These are phyloP conservation scores for Beauveria brongniartii DNA, from an alignment of 2,329 filamentous ascomycete species.

Conservation along the genomic window DNA sequence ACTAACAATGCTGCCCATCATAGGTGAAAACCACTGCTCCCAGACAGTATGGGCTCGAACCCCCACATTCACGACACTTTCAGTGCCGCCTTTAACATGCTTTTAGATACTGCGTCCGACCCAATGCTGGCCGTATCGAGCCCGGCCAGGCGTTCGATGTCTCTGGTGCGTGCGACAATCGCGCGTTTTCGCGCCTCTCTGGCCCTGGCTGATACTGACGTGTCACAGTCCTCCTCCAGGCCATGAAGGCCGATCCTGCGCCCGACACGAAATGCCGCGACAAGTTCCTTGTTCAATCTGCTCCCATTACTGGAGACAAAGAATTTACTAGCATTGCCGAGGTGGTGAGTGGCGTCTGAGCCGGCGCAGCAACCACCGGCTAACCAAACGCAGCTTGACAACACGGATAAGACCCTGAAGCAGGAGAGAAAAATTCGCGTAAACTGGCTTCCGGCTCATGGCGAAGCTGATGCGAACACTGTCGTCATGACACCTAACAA, in stretches of 20 bases:
- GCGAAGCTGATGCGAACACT: constrained; percentile 22
- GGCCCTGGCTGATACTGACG: neutral
- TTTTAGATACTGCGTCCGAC: constrained; percentile 87
- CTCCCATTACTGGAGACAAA: constrained; percentile 73
- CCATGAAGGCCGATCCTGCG: constrained; percentile 93
- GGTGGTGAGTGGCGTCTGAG: constrained; percentile 52
- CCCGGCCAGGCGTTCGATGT: constrained; percentile 86
- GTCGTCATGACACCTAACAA: constrained; percentile 33
- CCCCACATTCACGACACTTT: neutral
- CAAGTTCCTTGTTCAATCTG: constrained; percentile 95
- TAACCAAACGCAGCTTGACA: constrained; percentile 59
- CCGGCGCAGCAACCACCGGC: neutral
- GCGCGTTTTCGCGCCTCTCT: neutral
- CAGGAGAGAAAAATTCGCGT: constrained; percentile 96
- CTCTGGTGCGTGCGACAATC: constrained; percentile 55
- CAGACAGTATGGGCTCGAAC: constrained; percentile 70
- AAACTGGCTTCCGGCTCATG: constrained; percentile 64
- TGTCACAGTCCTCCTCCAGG: constrained; percentile 75
- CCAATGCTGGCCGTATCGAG: constrained; percentile 94
- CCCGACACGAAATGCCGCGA: constrained; percentile 84
- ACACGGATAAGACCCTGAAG: constrained; percentile 67
- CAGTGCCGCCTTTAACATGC: constrained; percentile 14
- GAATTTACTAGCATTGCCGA: constrained; percentile 73
- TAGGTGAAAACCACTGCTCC: constrained; percentile 98
- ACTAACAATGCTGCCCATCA: constrained; percentile 19